Percentiles rank a stretch among this genome's conserved stretches.
Evolutionary conservation across 192 early-diverging fungal genomes (phyloP).

Genomic region (Spizellomyces sp.): DNA sequence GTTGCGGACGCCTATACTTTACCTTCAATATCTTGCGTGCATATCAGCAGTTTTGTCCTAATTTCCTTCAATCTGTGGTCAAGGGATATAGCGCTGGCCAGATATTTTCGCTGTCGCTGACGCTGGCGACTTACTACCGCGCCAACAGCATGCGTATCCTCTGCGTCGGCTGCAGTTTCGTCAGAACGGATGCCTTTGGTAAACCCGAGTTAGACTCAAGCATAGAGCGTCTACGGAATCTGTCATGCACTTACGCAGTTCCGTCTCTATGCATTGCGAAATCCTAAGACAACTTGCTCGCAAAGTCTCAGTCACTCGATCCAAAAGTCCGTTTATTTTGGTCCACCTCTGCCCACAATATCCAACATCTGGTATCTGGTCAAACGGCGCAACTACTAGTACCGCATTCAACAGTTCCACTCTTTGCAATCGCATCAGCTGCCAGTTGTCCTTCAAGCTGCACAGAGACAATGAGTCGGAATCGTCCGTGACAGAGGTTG

Average conservation of each 20-base stretch:
- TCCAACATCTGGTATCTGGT: not conserved
- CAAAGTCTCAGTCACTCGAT: not conserved
- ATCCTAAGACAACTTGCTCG: too few relatives aligned
- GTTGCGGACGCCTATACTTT: too few relatives aligned
- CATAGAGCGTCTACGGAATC: not conserved
- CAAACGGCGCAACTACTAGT: constrained; percentile 1
- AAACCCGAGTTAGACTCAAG: too few relatives aligned
- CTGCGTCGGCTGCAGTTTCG: too few relatives aligned
- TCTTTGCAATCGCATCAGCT: not conserved
- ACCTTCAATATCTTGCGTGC: too few relatives aligned
- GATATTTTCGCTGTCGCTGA: too few relatives aligned
- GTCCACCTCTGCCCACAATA: not conserved
- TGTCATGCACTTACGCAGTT: constrained; percentile 5
- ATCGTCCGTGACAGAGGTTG: not conserved
- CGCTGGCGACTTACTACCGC: too few relatives aligned
- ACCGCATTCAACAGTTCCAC: constrained; percentile 2
- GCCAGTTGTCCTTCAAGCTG: not conserved
- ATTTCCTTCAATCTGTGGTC: too few relatives aligned
- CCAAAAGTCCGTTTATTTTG: not conserved
- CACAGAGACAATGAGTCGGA: not conserved
- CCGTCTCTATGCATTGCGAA: not conserved
- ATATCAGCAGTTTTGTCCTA: too few relatives aligned
- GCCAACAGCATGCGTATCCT: too few relatives aligned
- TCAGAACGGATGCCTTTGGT: too few relatives aligned
- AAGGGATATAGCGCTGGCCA: too few relatives aligned